Evolutionary conservation across 805 yeast species (phyloP).

Genomic region (Kuraishia cidri): DNA sequence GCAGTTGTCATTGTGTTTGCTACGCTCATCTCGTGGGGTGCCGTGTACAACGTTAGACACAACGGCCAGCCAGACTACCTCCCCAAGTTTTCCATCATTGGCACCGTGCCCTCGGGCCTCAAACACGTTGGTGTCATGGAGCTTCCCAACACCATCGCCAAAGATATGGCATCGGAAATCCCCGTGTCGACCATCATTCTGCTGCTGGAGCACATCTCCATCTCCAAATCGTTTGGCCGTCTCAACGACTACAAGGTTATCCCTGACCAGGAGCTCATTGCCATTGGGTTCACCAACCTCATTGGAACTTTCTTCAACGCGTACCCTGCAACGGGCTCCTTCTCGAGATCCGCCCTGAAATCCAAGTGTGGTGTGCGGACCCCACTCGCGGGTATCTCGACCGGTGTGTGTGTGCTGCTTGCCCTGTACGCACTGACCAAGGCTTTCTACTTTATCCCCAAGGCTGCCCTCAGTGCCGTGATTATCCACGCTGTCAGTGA

Average conservation of each 20-base stretch:
- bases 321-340: conserved; percentile 94
- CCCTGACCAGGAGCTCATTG: conserved; percentile 91
- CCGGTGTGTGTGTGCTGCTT: conserved; percentile 81
- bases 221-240: conserved; percentile 89
- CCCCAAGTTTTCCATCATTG: conserved; percentile 52
- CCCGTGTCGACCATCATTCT: conserved; percentile 83
- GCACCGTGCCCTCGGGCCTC: conserved; percentile 78
- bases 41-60: conserved; percentile 37
- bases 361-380: conserved; percentile 94
- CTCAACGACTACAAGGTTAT: conserved; percentile 82
- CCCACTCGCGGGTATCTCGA: conserved; percentile 85
- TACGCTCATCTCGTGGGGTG: conserved; percentile 76
- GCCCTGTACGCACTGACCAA: conserved; percentile 80
- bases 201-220: conserved; percentile 87
- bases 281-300: conserved; percentile 87
- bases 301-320: conserved; percentile 90
- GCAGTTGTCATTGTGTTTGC: conserved; percentile 77
- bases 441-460: conserved; percentile 85
- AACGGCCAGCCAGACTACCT: conserved; percentile 16
- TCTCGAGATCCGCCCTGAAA: conserved; percentile 89
- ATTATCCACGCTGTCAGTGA: conserved; percentile 93
- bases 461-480: conserved; percentile 78
- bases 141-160: conserved; percentile 49
- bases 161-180: conserved; percentile 61
- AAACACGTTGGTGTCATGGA: conserved; percentile 66